These are phyloP conservation scores for Antrodiella citrinella DNA, from an alignment of 768 basidiomycete genomes.

Conservation along the genomic window DNA sequence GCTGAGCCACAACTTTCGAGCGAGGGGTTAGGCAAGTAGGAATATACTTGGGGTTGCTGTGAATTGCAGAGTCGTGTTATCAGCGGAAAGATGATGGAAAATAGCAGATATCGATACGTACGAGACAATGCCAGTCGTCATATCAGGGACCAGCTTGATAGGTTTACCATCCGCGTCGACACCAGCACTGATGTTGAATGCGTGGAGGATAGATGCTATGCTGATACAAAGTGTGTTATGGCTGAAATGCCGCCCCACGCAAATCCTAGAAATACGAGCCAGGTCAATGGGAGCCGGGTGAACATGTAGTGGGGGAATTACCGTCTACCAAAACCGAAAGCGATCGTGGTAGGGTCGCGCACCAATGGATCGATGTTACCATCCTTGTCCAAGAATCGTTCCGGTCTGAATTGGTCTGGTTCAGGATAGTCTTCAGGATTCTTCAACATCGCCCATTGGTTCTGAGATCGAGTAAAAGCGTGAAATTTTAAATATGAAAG, in stretches of 20 bases:
- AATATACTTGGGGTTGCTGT: neutral
- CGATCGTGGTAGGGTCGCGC: neutral
- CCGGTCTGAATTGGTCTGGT: neutral
- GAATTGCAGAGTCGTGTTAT: no score
- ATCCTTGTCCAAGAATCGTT: neutral
- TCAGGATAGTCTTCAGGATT: neutral
- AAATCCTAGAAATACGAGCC: neutral
- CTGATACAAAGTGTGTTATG: constrained; percentile 6
- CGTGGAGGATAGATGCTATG: constrained; percentile 8
- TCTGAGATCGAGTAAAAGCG: neutral
- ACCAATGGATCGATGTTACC: neutral
- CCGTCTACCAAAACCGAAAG: constrained; percentile 6
- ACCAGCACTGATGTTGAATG: constrained; percentile 7
- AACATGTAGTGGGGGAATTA: neutral
- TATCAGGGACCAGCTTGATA: neutral
- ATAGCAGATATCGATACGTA: no score
- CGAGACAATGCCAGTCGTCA: neutral
- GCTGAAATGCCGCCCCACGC: neutral
- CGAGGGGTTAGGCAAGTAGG: neutral
- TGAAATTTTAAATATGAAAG: neutral
- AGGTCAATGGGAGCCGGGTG: neutral
- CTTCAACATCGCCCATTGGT: neutral
- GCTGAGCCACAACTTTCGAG: neutral
- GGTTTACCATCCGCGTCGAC: neutral
- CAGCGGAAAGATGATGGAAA: neutral